Evolutionary conservation across 1,284 basidiomycete species (phyloP).

Genomic region (Neotropicomus parvogracilis): DNA sequence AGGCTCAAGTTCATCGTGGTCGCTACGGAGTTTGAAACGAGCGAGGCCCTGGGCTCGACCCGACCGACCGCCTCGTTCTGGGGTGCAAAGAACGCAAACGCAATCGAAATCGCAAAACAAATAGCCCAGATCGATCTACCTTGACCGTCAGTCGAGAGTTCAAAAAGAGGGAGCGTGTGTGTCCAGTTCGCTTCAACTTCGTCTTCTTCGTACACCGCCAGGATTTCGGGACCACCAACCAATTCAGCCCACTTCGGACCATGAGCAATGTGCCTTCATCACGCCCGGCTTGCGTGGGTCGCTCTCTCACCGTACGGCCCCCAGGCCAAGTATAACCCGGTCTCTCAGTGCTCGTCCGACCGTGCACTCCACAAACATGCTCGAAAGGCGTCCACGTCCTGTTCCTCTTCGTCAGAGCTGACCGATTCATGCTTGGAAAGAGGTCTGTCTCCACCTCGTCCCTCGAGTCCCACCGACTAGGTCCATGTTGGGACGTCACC

Average conservation of each 20-base stretch:
- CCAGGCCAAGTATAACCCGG: background rate
- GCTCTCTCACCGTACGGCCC: background rate
- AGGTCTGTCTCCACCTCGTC: no score
- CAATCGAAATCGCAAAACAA: background rate
- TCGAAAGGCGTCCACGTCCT: constrained; percentile 37
- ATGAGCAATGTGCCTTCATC: constrained; percentile 17
- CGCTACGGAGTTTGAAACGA: constrained; percentile 26
- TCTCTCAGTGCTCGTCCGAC: background rate
- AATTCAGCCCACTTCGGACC: no score
- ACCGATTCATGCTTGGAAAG: constrained; percentile 45
- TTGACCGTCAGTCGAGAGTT: background rate
- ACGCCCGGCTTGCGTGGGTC: constrained; percentile 47
- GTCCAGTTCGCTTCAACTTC: constrained; percentile 31
- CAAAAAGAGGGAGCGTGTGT: constrained; percentile 17
- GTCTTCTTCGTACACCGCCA: constrained; percentile 43
- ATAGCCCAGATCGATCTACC: constrained; percentile 21
- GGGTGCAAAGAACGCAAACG: constrained; percentile 14
- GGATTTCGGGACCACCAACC: constrained; percentile 34
- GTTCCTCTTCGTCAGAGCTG: no score
- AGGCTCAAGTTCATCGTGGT: constrained; percentile 68
- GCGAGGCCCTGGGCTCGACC: no score
- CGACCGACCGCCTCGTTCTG: constrained; percentile 6
- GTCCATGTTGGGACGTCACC: no score
- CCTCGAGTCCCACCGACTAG: no score
- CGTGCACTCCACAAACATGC: constrained; percentile 18